Evolutionary conservation across 2,329 filamentous ascomycete genomes (phyloP), one percentile per base, ranked within the genome.

Genomic region (Metarhizium humberi): DNA sequence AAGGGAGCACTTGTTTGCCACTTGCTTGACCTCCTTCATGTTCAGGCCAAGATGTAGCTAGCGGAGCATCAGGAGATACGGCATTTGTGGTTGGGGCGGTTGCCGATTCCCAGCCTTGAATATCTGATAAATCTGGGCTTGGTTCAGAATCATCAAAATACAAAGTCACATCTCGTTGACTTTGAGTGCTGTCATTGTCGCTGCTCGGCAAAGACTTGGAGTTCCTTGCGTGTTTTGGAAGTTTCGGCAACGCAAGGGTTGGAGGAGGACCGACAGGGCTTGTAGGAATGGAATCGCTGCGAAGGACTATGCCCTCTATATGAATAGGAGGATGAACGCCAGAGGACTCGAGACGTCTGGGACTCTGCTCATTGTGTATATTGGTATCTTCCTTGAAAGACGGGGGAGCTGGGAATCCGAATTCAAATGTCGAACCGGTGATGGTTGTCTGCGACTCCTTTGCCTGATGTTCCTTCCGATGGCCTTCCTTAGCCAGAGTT

Each of bases 101-200:
- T 50, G 56, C 58, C 0, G 49, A 58, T 8, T 70, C 68, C 42
- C 67, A 69, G 3, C 68, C 69, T 59, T 67, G 65, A n/a, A 72
- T 72, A 58, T 74, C 73, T 55, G 69, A 69, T 52, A 72, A 58
- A 46, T 74, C 70, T 3, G 67, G 70, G 50, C 66, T 71, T 1
- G 70, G 66, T 54, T 72, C 70, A 3, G 57, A 54, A 40, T 67
- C 65, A 50, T 71, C 66, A 16, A 69, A 60, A 32, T 65, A 67
- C 3, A 70, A 38, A 4, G 57, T 52, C 30, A 59, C 56, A 18
- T 65, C 59, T 32, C 60, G 61, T 10, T 63, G 60, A 50, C 63
- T 65, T 40, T 62, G 60, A 40, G 66, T 34, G 50, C 49, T 46
- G 46, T 6, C 36, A n/a, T 43, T n/a, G 34, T 50, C 38, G 50